A percentile compares a stretch with the other conserved stretches of the same genome.
These are phyloP conservation scores for Daldinia decipiens DNA, from an alignment of 495 filamentous ascomycete genomes.

Conservation along the genomic window DNA sequence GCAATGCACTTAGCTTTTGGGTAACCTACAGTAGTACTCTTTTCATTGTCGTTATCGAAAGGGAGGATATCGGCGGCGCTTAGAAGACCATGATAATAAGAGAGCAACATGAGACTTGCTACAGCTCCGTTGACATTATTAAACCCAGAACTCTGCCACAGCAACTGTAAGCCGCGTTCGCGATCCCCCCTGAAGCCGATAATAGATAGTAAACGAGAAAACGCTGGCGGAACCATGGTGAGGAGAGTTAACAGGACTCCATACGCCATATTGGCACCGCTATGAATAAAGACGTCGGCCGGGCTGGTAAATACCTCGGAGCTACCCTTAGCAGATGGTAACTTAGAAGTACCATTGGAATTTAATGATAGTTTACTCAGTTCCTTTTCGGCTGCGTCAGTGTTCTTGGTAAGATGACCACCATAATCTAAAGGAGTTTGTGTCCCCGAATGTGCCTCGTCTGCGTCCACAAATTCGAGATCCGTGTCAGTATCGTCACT, in stretches of 20 bases:
- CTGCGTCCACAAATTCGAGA: slow-evolving; percentile 47
- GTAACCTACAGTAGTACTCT: slow-evolving; percentile 69
- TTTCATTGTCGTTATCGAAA: slow-evolving; percentile 60
- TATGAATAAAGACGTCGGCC: slow-evolving; percentile 87
- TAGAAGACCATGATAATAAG: slow-evolving; percentile 87
- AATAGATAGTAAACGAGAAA: slow-evolving; percentile 82
- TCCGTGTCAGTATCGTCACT: slow-evolving; percentile 45
- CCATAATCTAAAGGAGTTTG: slow-evolving; percentile 44
- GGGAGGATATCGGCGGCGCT: slow-evolving; percentile 90
- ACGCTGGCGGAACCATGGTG: slow-evolving; percentile 90
- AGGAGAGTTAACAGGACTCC: slow-evolving; percentile 86
- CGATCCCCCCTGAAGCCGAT: slow-evolving; percentile 94
- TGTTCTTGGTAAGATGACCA: slow-evolving; percentile 33
- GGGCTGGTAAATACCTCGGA: slow-evolving; percentile 68
- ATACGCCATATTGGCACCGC: slow-evolving; percentile 87
- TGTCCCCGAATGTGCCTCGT: slow-evolving; percentile 43
- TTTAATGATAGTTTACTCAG: slow-evolving; percentile 37
- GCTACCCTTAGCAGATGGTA: slow-evolving; percentile 31
- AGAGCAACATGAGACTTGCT: slow-evolving; percentile 80
- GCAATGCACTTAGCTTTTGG: slow-evolving; percentile 73
- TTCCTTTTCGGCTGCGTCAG: slow-evolving; percentile 27
- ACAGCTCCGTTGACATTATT: slow-evolving; percentile 92
- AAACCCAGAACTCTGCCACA: slow-evolving; percentile 92
- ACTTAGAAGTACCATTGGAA: slow-evolving; percentile 20
- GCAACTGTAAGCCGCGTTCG: slow-evolving; percentile 80